Evolutionary conservation across 2,329 filamentous ascomycete species (phyloP).

Genomic region (Penicillium sp.): DNA sequence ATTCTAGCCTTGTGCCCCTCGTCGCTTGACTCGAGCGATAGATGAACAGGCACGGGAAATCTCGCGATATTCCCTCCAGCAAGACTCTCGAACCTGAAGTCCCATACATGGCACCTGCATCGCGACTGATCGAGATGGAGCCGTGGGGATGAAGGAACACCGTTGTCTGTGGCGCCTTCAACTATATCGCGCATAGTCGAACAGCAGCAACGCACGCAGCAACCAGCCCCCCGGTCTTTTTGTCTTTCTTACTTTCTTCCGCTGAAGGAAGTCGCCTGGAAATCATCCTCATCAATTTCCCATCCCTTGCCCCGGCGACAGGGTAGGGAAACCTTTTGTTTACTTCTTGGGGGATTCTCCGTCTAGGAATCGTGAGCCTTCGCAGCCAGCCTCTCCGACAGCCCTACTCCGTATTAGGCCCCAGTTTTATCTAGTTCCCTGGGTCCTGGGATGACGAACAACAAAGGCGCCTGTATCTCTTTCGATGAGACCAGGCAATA

Average conservation of each 20-base stretch:
- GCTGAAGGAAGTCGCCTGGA: constrained; percentile 3
- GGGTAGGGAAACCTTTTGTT: constrained; percentile 4
- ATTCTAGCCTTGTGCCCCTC: constrained; percentile 22
- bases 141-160: constrained; percentile 5
- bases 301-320: constrained; percentile 9
- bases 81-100: constrained; percentile 2
- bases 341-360: constrained; percentile 5
- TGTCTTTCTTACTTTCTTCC: constrained; percentile 8
- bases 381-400: constrained; percentile 18
- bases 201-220: constrained; percentile 13
- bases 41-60: constrained; percentile 17
- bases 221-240: constrained; percentile 11
- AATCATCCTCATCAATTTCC: constrained; percentile 1
- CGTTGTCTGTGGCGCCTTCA: constrained; percentile 15
- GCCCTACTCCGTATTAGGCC: constrained; percentile 14
- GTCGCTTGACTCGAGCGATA: constrained; percentile 21
- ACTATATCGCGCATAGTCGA: constrained; percentile 23
- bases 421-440: background rate
- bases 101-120: constrained; percentile 7
- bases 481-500: constrained; percentile 20
- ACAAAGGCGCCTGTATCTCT: constrained; percentile 4
- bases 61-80: background rate
- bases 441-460: background rate
- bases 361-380: background rate
- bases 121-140: constrained; percentile 15